phyloP scores from a whole-genome alignment of 352 stramenopile genomes.

The Phytophthora agathidicida region DNA sequence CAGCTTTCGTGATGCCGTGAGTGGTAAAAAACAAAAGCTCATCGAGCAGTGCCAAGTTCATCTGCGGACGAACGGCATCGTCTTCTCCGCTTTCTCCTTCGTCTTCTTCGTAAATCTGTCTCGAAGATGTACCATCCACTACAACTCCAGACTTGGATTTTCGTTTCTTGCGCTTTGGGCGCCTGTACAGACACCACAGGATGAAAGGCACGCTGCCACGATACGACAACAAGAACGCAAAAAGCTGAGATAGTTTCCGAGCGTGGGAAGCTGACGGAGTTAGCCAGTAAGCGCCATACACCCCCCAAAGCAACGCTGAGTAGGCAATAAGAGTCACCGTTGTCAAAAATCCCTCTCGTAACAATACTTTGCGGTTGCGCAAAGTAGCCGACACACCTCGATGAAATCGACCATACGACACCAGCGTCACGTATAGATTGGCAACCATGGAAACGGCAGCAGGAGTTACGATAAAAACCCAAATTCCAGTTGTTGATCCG shows the following conservation, averaged over 20 bases:
- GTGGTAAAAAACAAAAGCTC: conserved; percentile 86
- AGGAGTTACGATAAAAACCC: conserved; percentile 74
- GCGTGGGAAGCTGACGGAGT: conserved; percentile 29
- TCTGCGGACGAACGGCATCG: conserved; percentile 69
- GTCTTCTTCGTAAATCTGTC: conserved; percentile 26
- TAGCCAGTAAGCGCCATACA: conserved; percentile 75
- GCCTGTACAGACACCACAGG: conserved; percentile 78
- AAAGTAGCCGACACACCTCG: conserved; percentile 66
- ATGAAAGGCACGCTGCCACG: conserved; percentile 73
- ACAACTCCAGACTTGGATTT: conserved; percentile 31
- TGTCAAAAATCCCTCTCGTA: conserved; percentile 77
- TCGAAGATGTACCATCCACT: conserved; percentile 14
- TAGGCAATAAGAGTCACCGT: conserved; percentile 76
- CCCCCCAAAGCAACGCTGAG: conserved; percentile 64
- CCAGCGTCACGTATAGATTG: conserved; percentile 74
- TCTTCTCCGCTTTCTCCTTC: conserved; percentile 46
- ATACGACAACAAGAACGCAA: conserved; percentile 77
- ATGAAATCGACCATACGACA: conserved; percentile 66
- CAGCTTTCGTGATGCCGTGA: conserved; percentile 66
- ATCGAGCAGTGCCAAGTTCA: conserved; percentile 78
- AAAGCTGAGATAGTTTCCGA: conserved; percentile 55
- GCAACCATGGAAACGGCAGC: conserved; percentile 53
- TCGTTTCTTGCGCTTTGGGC: conserved; percentile 18
- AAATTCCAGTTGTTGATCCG: conserved; percentile 46
- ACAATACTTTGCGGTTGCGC: conserved; percentile 52